Conservation (phyloP, 1,284 basidiomycete genomes). For the Thelephora terrestris region DNA sequence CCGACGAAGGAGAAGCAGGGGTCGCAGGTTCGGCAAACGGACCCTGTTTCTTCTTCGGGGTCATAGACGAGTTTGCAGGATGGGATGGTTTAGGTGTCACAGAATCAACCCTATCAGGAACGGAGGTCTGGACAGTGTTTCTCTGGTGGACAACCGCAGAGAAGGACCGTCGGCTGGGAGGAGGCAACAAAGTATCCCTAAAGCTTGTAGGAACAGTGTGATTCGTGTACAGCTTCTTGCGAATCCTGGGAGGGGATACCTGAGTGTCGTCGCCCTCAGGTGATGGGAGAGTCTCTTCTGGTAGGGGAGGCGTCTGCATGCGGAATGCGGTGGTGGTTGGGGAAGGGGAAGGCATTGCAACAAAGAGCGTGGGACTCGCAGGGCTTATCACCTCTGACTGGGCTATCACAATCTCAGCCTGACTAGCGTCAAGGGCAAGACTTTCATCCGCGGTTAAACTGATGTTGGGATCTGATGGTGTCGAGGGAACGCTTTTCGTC, state of each 20-base stretch:
- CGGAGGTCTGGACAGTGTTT: constrained; percentile 10
- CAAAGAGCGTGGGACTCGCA: not conserved
- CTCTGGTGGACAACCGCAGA: constrained; percentile 23
- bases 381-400: constrained; percentile 13
- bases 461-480: no score
- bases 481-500: no score
- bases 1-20: constrained; percentile 15
- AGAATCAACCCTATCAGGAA: not conserved
- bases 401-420: constrained; percentile 15
- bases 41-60: not conserved
- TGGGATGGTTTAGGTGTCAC: not conserved
- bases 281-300: not conserved
- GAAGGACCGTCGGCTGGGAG: constrained; percentile 16
- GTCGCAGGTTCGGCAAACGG: constrained; percentile 5
- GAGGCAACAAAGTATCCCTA: constrained; percentile 10
- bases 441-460: no score
- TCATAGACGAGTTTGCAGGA: not conserved
- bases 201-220: not conserved
- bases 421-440: constrained; percentile 10
- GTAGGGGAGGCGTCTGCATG: not conserved
- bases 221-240: not conserved
- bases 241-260: not conserved
- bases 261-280: not conserved
- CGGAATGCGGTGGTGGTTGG: not conserved
- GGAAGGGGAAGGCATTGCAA: not conserved